A percentile compares a stretch with the other conserved stretches of the same genome.
phyloP scores from a whole-genome alignment of 2,329 filamentous ascomycete species.

The Pyricularia grisea region DNA sequence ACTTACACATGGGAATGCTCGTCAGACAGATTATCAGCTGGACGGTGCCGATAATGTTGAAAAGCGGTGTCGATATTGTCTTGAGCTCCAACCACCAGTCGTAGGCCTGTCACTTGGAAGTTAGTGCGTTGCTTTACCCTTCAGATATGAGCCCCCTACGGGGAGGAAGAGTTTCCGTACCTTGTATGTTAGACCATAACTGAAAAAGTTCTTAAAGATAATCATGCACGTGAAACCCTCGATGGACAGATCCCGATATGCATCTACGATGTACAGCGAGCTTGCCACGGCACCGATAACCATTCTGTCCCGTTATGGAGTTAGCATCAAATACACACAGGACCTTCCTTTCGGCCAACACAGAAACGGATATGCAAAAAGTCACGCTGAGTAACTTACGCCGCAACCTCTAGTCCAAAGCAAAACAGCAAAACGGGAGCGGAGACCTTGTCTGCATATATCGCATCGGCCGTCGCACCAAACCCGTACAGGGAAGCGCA shows the following conservation, averaged over 20 bases:
- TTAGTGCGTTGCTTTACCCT: not conserved
- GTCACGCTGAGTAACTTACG: not conserved
- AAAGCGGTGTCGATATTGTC: conserved; percentile 41
- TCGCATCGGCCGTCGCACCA: conserved; percentile 59
- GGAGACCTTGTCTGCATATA: conserved; percentile 45
- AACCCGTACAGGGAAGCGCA: conserved; percentile 78
- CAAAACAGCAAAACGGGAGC: conserved; percentile 73
- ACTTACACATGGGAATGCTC: conserved; percentile 67
- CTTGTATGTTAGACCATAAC: conserved; percentile 73
- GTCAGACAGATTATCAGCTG: conserved; percentile 69
- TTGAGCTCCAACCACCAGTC: conserved; percentile 66
- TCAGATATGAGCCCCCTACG: not conserved
- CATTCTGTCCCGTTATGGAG: conserved; percentile 44
- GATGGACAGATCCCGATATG: conserved; percentile 79
- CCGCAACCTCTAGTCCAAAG: conserved; percentile 74
- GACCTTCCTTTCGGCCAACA: too few species aligned
- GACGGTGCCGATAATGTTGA: conserved; percentile 64
- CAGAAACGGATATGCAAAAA: not conserved
- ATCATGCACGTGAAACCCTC: conserved; percentile 86
- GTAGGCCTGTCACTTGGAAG: conserved; percentile 42
- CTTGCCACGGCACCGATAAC: conserved; percentile 82
- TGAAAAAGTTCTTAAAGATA: conserved; percentile 93
- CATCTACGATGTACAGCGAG: conserved; percentile 85
- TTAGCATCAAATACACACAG: not conserved
- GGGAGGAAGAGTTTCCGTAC: not conserved